Percentiles rank a stretch among this genome's conserved stretches.
Evolutionary conservation across 306 rosid genomes (phyloP).

Genomic region (Trifolium repens): DNA sequence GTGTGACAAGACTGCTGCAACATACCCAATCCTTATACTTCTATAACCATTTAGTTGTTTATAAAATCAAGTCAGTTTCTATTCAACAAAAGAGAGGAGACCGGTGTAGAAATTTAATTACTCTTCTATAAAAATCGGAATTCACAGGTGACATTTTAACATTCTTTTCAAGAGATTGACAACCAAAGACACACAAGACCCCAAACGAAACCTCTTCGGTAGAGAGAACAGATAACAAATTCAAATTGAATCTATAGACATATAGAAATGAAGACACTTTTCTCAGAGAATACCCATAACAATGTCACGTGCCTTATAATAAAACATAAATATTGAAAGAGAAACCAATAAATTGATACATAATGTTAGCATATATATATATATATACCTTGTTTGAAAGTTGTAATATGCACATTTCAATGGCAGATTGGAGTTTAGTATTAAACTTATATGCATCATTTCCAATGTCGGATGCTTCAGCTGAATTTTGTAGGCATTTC

Average conservation of each 20-base stretch:
- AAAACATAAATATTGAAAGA: slow-evolving; percentile 28
- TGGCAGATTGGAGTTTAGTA: slow-evolving; percentile 68
- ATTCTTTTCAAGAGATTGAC: slow-evolving; percentile 2
- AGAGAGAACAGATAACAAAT: slow-evolving; percentile 19
- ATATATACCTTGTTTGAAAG: slow-evolving; percentile 72
- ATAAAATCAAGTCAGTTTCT: slow-evolving; percentile 20
- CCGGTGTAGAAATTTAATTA: slow-evolving; percentile 23
- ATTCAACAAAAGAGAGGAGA: not conserved
- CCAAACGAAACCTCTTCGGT: slow-evolving; percentile 18
- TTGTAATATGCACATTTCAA: slow-evolving; percentile 79
- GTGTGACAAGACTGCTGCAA: slow-evolving; percentile 33
- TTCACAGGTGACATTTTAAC: slow-evolving; percentile 29
- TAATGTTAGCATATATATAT: slow-evolving; percentile 18
- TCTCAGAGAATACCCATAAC: slow-evolving; percentile 8
- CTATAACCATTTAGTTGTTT: slow-evolving; percentile 21
- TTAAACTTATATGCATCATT: slow-evolving; percentile 55
- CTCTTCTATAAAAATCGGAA: slow-evolving; percentile 14
- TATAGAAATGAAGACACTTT: slow-evolving; percentile 25
- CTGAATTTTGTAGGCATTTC: slow-evolving; percentile 77
- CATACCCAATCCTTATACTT: slow-evolving; percentile 31
- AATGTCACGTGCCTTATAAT: slow-evolving; percentile 8
- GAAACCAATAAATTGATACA: slow-evolving; percentile 25
- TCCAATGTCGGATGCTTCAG: slow-evolving; percentile 57
- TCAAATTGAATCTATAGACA: slow-evolving; percentile 23
- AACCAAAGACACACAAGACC: slow-evolving; percentile 12